A percentile compares a stretch with the other conserved stretches of the same genome.
Evolutionary conservation across 202 grass and related monocot species (phyloP).

Genomic region (Eragrostis tef): DNA sequence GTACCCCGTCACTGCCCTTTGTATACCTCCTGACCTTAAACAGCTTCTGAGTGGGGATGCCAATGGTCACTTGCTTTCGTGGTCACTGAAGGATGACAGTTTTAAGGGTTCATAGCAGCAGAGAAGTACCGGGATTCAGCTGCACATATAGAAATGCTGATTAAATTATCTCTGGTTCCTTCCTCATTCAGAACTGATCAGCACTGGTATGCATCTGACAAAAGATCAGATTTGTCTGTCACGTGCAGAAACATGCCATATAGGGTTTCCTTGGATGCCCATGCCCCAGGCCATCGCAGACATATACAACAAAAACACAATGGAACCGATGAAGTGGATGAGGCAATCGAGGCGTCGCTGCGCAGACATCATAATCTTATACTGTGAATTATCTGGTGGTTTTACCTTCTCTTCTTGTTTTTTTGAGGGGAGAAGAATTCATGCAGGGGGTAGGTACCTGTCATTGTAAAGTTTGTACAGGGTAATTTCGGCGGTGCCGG

Average conservation of each 20-base stretch:
- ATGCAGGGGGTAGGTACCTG: slow-evolving; percentile 49
- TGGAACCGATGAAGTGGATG: slow-evolving; percentile 40
- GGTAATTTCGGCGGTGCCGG: slow-evolving; percentile 56
- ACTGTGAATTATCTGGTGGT: slow-evolving; percentile 52
- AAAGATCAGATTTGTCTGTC: slow-evolving; percentile 19
- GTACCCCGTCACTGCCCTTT: slow-evolving; percentile 95
- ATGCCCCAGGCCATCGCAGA: slow-evolving; percentile 17
- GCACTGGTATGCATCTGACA: slow-evolving; percentile 34
- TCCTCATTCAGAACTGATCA: slow-evolving; percentile 41
- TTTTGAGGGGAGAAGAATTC: slow-evolving; percentile 67
- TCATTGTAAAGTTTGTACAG: slow-evolving; percentile 94
- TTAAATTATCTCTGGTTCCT: slow-evolving; percentile 45
- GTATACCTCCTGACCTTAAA: slow-evolving; percentile 86
- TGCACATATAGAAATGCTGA: slow-evolving; percentile 45
- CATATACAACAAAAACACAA: slow-evolving; percentile 4
- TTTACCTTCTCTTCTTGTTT: slow-evolving; percentile 62
- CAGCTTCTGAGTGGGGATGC: slow-evolving; percentile 89
- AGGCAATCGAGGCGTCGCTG: slow-evolving; percentile 32
- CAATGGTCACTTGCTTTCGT: slow-evolving; percentile 74
- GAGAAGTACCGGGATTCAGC: slow-evolving; percentile 36
- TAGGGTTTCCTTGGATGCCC: slow-evolving; percentile 26
- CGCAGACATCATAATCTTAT: slow-evolving; percentile 52
- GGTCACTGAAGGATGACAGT: slow-evolving; percentile 87
- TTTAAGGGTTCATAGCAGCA: slow-evolving; percentile 70
- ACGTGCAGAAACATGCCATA: slow-evolving; percentile 32